Percentiles rank a stretch among this genome's conserved stretches.
Conservation (phyloP, 768 basidiomycete genomes). For the Termitomyces sp. region DNA sequence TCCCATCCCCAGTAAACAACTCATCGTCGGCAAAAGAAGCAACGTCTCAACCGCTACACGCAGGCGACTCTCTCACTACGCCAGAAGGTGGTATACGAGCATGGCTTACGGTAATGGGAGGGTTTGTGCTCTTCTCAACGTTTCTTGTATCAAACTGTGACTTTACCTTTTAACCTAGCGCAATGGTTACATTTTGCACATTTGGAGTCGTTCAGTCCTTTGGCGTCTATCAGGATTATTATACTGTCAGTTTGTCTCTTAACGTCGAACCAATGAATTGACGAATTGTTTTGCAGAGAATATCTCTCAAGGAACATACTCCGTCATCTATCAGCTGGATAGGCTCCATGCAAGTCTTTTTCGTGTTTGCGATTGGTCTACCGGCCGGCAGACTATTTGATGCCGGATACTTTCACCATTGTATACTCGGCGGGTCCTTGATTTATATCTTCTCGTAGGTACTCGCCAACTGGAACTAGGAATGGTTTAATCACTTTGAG, state of each 20-base stretch:
- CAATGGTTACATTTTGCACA: conserved; percentile 39
- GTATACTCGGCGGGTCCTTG: conserved; percentile 29
- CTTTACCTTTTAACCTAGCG: conserved; percentile 17
- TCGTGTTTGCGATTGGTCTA: conserved; percentile 39
- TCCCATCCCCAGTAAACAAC: conserved; percentile 4
- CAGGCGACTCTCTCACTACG: conserved; percentile 17
- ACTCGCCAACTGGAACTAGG: neutral
- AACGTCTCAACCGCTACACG: neutral
- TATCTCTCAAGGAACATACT: conserved; percentile 29
- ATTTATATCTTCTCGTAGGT: conserved; percentile 39
- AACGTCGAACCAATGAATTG: neutral
- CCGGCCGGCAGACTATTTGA: conserved; percentile 42
- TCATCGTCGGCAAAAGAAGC: conserved; percentile 7
- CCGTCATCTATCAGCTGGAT: conserved; percentile 45
- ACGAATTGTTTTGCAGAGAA: conserved; percentile 18
- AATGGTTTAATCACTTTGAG: neutral
- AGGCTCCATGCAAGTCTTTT: conserved; percentile 44
- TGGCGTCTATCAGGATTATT: conserved; percentile 49
- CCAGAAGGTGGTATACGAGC: conserved; percentile 41
- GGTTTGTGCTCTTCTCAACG: conserved; percentile 25
- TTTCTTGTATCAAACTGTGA: neutral
- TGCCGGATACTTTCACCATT: conserved; percentile 42
- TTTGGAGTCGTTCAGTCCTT: conserved; percentile 46
- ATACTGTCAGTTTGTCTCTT: conserved; percentile 26
- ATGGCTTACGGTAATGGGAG: conserved; percentile 42